Evolutionary conservation across 441 rosid species (phyloP), one percentile per base, ranked within the genome.

Genomic region (Croton laevigatus): DNA sequence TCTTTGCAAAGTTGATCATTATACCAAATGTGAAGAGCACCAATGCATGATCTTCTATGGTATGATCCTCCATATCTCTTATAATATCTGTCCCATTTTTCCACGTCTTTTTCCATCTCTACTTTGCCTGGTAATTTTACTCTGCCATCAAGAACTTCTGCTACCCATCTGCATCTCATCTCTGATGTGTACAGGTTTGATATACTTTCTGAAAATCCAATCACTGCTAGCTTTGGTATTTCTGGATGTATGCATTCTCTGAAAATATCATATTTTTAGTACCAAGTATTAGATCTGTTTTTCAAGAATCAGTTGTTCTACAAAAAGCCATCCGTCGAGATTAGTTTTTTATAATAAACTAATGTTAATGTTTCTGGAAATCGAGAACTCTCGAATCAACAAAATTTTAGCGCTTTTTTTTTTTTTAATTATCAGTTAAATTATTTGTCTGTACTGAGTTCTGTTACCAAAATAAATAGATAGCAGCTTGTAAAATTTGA

Each of bases 1-100:
- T 85, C 91, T 49, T 63, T 82, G 81, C 91, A 85, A 5, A 83
- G 63, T 60, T 81, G 84, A 79, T 85, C 88, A 61, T 79, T 79
- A 69, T 87, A 79, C 80, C 84, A 82, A 19, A 78, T 66, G 32
- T 76, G 80, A 34, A 78, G 55, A 1, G 74, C 70, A 22, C 12
- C 80, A 9, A 78, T 74, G 77, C 79, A 72, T 10, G 78, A 76
- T 59, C 79, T 80, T 27, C 52, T 45, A 61, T 72, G 75, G 68
- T 78, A 70, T 7, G 58, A 14, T 4, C 79, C 76, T 2, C 75
- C 65, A 62, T 75, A 75, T 40, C 7, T 23, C 61, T 80, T 78
- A 65, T 6, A 20, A 10, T 57, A 55, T 20, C 42, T 16, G 0
- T 72, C 52, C 75, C 75, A 72, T 34, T 65, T 65, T 59, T 4